A percentile compares a stretch with the other conserved stretches of the same genome.
Conservation (phyloP, 1,284 basidiomycete species). For the Marasmius fiardii region DNA sequence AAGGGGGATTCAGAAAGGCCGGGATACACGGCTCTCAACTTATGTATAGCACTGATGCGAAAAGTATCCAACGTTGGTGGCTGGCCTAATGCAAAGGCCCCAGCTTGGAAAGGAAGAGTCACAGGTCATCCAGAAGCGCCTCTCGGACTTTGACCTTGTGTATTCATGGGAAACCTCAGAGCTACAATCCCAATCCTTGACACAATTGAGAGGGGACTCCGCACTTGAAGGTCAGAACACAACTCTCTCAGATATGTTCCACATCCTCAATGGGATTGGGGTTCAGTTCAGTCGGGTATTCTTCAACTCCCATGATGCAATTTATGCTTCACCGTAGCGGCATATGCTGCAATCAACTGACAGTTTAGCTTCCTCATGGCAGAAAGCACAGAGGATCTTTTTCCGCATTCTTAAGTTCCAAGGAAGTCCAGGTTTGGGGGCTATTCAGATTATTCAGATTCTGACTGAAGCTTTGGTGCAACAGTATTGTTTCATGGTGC, state of each 20-base stretch:
- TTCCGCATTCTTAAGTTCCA: too few relatives aligned
- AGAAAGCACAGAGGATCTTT: not conserved
- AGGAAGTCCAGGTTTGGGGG: too few relatives aligned
- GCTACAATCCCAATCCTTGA: conserved; percentile 1
- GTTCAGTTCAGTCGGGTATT: conserved; percentile 5
- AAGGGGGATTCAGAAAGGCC: conserved; percentile 8
- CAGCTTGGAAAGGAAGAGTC: conserved; percentile 3
- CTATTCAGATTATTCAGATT: too few relatives aligned
- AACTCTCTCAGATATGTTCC: conserved; percentile 11
- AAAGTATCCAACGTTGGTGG: conserved; percentile 12
- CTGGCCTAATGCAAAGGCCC: conserved; percentile 5
- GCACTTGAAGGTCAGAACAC: conserved; percentile 13
- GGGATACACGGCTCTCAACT: conserved; percentile 8
- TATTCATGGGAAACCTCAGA: not conserved
- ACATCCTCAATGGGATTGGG: conserved; percentile 8
- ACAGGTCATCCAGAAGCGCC: not conserved
- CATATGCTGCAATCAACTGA: too few relatives aligned
- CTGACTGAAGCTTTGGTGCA: too few relatives aligned
- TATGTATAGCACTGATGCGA: conserved; percentile 12
- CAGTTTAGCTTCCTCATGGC: not conserved
- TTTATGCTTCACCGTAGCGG: not conserved
- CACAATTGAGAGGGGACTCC: conserved; percentile 9
- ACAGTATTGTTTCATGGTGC: too few relatives aligned
- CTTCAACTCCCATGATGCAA: not conserved
- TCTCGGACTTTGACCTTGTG: not conserved